Base-by-base conservation (phyloP, 2,329 filamentous ascomycete genomes). In the Torrubiella hemipterigena region DNA sequence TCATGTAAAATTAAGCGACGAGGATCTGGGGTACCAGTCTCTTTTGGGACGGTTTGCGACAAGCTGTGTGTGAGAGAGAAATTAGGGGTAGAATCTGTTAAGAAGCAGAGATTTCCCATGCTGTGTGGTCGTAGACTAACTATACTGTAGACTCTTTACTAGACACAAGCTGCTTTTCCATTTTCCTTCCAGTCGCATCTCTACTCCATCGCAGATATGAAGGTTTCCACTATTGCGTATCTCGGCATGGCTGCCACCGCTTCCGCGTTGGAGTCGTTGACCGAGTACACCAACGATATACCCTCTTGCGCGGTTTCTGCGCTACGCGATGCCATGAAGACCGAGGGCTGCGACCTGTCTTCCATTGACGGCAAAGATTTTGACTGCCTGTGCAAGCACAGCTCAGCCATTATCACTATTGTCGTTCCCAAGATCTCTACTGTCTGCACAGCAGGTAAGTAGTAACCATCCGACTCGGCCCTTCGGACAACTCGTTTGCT, bases 311-410 rank as follows among this genome's bases (percentile, higher is more conserved):
- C 32, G 15, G 15, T 31, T 14, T 17, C 16, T 9, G 32, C 32
- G 23, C 7, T 34, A 19, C 30, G 28, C 16, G 10, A 18, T 5
- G 32, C 28, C 32, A 34, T 34, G 32, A 31, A 31, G 28, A 31
- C 30, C 15, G 22, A 34, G 14, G 32, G 32, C 23, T 34, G 32
- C 23, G 19, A 31, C 12, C 23, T 34, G 15, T 6, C 21, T 7
- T 17, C 23, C 9, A 24, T 27, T 19, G 14, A 34, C 7, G 32
- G 28, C 32, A 30, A 30, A 16, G 32, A 34, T 13, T 34, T 34
- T 27, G 32, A 34, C 32, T 34, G 32, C 28, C 26, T 34, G n/a
- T 34, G 32, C 32, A 29, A 34, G 18, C 26, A 34, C 32, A 27
- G 31, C 32, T 19, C 27, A 12, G 15, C n/a, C 22, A 34, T 34